Evolutionary conservation across 2,329 filamentous ascomycete genomes (phyloP).

Genomic region (Botrytis pseudocinerea): DNA sequence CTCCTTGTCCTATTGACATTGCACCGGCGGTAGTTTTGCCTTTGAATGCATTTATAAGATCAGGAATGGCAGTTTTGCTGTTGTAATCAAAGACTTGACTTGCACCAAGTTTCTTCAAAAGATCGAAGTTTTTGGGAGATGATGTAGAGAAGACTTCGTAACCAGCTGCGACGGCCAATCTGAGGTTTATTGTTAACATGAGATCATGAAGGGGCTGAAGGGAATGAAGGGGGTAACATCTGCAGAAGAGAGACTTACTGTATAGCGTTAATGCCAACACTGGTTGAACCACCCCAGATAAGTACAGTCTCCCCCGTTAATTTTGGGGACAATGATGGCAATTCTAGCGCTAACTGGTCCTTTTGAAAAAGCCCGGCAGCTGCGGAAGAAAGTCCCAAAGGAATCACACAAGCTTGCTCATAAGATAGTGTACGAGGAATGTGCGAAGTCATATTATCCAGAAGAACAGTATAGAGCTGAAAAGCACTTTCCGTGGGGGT

Average conservation of each 20-base stretch:
- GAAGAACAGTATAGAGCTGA: conserved; percentile 38
- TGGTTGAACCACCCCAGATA: conserved; percentile 34
- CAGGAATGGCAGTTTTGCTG: conserved; percentile 21
- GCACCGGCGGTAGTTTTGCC: conserved; percentile 41
- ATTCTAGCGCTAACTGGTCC: conserved; percentile 31
- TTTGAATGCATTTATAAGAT: conserved; percentile 26
- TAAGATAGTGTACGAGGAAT: conserved; percentile 40
- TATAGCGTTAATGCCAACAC: conserved; percentile 42
- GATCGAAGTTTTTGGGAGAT: conserved; percentile 40
- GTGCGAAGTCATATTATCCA: conserved; percentile 26
- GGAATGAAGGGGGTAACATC: not conserved
- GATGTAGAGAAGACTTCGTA: conserved; percentile 46
- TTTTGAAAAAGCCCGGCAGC: conserved; percentile 39
- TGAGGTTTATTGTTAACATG: not conserved
- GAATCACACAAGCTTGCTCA: conserved; percentile 40
- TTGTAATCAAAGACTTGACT: conserved; percentile 46
- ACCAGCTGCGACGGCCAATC: conserved; percentile 45
- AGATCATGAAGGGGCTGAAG: too few species aligned
- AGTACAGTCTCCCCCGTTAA: conserved; percentile 43
- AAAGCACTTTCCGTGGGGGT: conserved; percentile 35
- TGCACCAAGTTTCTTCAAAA: conserved; percentile 45
- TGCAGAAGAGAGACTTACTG: not conserved
- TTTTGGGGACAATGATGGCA: conserved; percentile 34
- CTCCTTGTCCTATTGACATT: conserved; percentile 10
- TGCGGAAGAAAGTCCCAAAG: conserved; percentile 40